These are phyloP conservation scores for Erysiphe pulchra DNA, from an alignment of 2,329 filamentous ascomycete species.

Conservation along the genomic window DNA sequence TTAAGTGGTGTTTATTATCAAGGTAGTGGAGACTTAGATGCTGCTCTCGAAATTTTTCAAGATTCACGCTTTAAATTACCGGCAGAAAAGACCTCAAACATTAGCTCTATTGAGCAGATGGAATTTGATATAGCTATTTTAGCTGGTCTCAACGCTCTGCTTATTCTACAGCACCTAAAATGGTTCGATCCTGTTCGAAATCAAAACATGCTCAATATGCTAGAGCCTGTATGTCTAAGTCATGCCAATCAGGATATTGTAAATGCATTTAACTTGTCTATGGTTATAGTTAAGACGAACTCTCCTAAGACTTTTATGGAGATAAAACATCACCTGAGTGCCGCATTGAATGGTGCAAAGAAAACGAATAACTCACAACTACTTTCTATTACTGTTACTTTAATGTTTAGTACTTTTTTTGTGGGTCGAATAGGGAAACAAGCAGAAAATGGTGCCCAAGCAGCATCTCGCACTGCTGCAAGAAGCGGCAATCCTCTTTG, in stretches of 20 bases:
- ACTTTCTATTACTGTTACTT: slow-evolving; percentile 56
- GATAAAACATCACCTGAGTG: slow-evolving; percentile 54
- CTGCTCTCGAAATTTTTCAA: slow-evolving; percentile 41
- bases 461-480: slow-evolving; percentile 39
- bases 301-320: slow-evolving; percentile 42
- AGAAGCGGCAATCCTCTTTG: slow-evolving; percentile 47
- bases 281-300: slow-evolving; percentile 37
- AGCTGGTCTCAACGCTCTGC: slow-evolving; percentile 39
- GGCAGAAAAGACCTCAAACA: slow-evolving; percentile 12
- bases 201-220: slow-evolving; percentile 31
- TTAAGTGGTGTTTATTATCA: slow-evolving; percentile 53
- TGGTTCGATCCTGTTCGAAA: slow-evolving; percentile 32
- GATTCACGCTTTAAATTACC: slow-evolving; percentile 30
- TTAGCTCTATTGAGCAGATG: slow-evolving; percentile 20
- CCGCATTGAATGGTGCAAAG: slow-evolving; percentile 43
- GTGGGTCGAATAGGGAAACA: slow-evolving; percentile 41
- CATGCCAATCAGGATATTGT: slow-evolving; percentile 52
- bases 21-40: slow-evolving; percentile 44
- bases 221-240: slow-evolving; percentile 40
- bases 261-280: slow-evolving; percentile 52
- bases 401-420: slow-evolving; percentile 54
- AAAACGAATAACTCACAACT: slow-evolving; percentile 51
- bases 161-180: slow-evolving; percentile 40
- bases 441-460: slow-evolving; percentile 48
- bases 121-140: slow-evolving; percentile 40